Evolutionary conservation across 1,139 yeast genomes (phyloP), one percentile per base, ranked within the genome.

Genomic region (Hyphopichia wangnamkhiaoensis): DNA sequence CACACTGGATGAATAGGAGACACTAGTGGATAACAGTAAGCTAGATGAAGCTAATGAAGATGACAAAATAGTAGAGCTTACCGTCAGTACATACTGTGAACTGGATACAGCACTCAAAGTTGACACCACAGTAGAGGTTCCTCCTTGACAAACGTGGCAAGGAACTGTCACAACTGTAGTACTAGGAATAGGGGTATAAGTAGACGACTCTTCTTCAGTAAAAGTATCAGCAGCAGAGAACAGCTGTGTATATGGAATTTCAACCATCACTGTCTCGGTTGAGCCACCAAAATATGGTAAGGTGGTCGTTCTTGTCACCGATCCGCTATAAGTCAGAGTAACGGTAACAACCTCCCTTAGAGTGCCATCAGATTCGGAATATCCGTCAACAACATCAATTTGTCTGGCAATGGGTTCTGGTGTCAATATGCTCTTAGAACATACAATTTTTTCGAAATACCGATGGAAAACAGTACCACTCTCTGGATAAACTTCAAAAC

Each of bases 401-500:
- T 35, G 43, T 25, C 45, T 40, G 10, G 43, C 33, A 38, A 42
- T 31, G 10, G 36, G 34, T 29, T 38, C 37, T 14, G 34, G 32
- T 21, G 44, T 35, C 1, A 39, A 32, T n/a, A 17, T 7, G 5
- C 54, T 53, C 32, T 48, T 47, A 4, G 38, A 39, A 39, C 58
- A 53, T n/a, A 36, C 31, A 6, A 51, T 31, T 12, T 27, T 31
- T 25, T 49, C 47, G 8, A 46, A 46, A 34, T 45, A 54, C 5
- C 34, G 33, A 35, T 51, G 54, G 5, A 37, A 41, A 4, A 50
- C 45, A 7, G 36, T 31, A 10, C 37, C 16, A 4, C 41, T 23
- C 1, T 33, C 15, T 3, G 50, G 44, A 36, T 45, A 49, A n/a
- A 25, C 39, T 30, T 46, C 50, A 31, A 48, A 40, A 2, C 57